Conservation (phyloP, 78 protist genomes). For the Cavenderia fasciculata region DNA sequence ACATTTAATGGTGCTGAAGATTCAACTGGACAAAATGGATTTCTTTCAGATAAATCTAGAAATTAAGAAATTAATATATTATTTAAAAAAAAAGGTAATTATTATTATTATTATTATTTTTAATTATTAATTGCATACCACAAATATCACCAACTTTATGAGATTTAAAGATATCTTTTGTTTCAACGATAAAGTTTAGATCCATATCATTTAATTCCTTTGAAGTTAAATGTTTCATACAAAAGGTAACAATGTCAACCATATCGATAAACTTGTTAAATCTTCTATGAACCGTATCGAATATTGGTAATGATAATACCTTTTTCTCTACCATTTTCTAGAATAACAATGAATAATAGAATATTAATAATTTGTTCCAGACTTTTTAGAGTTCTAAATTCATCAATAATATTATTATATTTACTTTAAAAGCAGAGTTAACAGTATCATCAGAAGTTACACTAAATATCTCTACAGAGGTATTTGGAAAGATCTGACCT, state of each 20-base stretch:
- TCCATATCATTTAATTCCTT: conserved; percentile 33
- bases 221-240: conserved; percentile 24
- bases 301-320: conserved; percentile 56
- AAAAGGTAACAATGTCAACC: conserved; percentile 34
- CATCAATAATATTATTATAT: too few species aligned
- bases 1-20: conserved; percentile 35
- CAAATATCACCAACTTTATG: conserved; percentile 57
- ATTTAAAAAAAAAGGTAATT: not conserved
- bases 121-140: conserved; percentile 12
- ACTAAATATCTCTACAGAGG: too few species aligned
- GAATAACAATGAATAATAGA: not conserved
- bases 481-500: too few species aligned
- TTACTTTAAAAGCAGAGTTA: too few species aligned
- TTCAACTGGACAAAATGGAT: conserved; percentile 54
- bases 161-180: conserved; percentile 46
- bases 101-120: not conserved
- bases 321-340: conserved; percentile 49
- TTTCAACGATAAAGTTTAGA: not conserved
- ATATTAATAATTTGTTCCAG: too few species aligned
- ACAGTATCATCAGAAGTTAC: too few species aligned
- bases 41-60: conserved; percentile 48
- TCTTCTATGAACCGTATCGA: conserved; percentile 4
- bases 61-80: not conserved
- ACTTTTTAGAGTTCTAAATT: too few species aligned
- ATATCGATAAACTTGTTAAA: conserved; percentile 46